Evolutionary conservation across 2,329 filamentous ascomycete species (phyloP).

Genomic region (Graphium sp.): DNA sequence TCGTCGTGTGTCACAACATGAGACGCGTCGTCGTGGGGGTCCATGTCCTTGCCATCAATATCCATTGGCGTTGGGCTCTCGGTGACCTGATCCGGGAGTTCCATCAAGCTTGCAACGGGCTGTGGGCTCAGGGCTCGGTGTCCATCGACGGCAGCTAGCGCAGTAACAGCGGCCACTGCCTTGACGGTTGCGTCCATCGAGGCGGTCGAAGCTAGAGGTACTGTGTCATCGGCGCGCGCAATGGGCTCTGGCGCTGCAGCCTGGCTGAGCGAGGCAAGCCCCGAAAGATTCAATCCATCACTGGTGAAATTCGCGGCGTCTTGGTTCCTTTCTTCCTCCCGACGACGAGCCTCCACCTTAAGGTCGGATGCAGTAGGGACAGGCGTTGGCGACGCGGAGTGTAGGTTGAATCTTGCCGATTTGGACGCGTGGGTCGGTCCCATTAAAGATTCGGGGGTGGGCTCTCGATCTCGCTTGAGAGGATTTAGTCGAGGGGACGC

Average conservation of each 20-base stretch:
- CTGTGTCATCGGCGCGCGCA: conserved; percentile 37
- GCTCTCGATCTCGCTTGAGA: conserved; percentile 23
- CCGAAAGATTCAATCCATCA: conserved; percentile 36
- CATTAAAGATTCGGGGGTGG: conserved; percentile 14
- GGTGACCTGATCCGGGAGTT: conserved; percentile 24
- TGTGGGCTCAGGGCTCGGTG: conserved; percentile 19
- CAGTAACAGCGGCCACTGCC: conserved; percentile 14
- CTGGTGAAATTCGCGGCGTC: conserved; percentile 23
- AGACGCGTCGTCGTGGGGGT: conserved; percentile 11
- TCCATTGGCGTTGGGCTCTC: conserved; percentile 38
- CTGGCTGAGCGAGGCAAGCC: conserved; percentile 31
- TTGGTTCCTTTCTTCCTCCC: conserved; percentile 21
- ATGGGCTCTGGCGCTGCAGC: conserved; percentile 32
- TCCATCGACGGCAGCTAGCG: conserved; percentile 10
- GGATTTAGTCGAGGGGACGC: conserved; percentile 16
- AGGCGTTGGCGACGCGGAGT: conserved; percentile 23
- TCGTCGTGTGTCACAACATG: conserved; percentile 31
- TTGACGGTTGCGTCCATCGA: conserved; percentile 23
- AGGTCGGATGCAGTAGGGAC: conserved; percentile 34
- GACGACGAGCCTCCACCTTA: conserved; percentile 32
- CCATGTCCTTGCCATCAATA: conserved; percentile 24
- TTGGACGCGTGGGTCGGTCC: conserved; percentile 10
- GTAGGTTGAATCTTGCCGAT: conserved; percentile 17
- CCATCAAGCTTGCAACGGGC: conserved; percentile 23
- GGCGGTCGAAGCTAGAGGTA: conserved; percentile 23